A percentile compares a stretch with the other conserved stretches of the same genome.
Evolutionary conservation across 2,329 filamentous ascomycete genomes (phyloP).

Genomic region (Fusarium praegraminearum): DNA sequence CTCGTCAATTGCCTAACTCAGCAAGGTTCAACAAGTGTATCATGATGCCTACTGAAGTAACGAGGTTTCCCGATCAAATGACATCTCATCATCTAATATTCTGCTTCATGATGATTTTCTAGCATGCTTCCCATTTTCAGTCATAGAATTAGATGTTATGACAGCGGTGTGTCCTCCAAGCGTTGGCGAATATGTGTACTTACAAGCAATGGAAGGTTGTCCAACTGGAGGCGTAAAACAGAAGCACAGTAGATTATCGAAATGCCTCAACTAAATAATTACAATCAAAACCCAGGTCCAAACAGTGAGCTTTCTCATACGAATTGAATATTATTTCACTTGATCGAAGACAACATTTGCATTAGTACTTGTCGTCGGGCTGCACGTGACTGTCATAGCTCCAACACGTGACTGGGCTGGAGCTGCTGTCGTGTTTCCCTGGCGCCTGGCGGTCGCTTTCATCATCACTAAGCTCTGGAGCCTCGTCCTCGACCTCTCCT

Average conservation of each 20-base stretch:
- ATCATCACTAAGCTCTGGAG: conserved; percentile 52
- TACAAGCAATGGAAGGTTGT: background rate
- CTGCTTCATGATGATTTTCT: background rate
- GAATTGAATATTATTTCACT: background rate
- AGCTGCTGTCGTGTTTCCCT: conserved; percentile 60
- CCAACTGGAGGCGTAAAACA: background rate
- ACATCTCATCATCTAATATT: background rate
- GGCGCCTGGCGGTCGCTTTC: conserved; percentile 56
- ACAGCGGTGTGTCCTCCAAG: background rate
- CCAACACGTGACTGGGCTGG: conserved; percentile 48
- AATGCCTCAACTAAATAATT: background rate
- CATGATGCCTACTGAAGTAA: background rate
- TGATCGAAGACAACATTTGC: background rate
- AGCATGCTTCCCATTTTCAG: background rate
- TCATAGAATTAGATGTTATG: too few species aligned
- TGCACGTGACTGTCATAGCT: conserved; percentile 33
- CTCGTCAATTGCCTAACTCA: background rate
- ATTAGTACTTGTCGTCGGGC: background rate
- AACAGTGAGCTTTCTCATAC: background rate
- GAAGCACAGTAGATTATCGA: background rate
- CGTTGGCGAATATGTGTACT: background rate
- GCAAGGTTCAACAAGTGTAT: background rate
- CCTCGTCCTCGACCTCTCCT: conserved; percentile 41
- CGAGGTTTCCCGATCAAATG: background rate
- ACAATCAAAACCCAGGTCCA: background rate